phyloP scores from a whole-genome alignment of 2,329 filamentous ascomycete species.

The Arthrobotrys iridis region DNA sequence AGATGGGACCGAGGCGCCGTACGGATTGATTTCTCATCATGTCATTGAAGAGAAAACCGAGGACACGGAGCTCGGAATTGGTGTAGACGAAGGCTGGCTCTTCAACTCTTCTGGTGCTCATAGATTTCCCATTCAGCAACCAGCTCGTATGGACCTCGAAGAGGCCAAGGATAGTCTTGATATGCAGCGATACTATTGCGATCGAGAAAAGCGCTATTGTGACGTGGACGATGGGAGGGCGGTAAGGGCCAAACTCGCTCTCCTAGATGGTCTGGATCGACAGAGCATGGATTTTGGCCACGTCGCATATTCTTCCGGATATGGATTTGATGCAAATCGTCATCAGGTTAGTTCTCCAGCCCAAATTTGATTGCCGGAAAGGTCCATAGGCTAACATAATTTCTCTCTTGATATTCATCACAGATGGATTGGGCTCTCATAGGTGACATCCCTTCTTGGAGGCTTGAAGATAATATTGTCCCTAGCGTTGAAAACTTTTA shows the following conservation, averaged over 20 bases:
- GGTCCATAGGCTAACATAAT: not conserved
- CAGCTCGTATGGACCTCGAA: slow-evolving; percentile 48
- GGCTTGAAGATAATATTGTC: slow-evolving; percentile 51
- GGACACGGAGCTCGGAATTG: slow-evolving; percentile 46
- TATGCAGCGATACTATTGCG: slow-evolving; percentile 53
- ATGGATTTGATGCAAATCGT: slow-evolving; percentile 49
- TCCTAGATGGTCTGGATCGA: slow-evolving; percentile 44
- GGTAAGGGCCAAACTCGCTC: slow-evolving; percentile 45
- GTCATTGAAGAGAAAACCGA: slow-evolving; percentile 53
- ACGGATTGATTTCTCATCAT: slow-evolving; percentile 51
- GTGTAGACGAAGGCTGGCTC: slow-evolving; percentile 53
- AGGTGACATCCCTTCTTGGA: slow-evolving; percentile 52
- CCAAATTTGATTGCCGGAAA: not conserved
- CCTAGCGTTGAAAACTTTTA: slow-evolving; percentile 53
- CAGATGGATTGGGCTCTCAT: slow-evolving; percentile 54
- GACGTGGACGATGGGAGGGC: slow-evolving; percentile 53
- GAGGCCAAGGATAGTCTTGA: slow-evolving; percentile 52
- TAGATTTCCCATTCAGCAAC: slow-evolving; percentile 43
- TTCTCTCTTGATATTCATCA: not conserved
- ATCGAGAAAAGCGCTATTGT: slow-evolving; percentile 52
- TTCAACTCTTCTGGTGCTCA: slow-evolving; percentile 41
- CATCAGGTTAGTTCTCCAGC: slow-evolving; percentile 38
- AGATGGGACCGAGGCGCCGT: slow-evolving; percentile 50
- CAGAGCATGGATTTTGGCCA: slow-evolving; percentile 49
- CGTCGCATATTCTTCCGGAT: slow-evolving; percentile 52